Conservation (phyloP, 1,284 basidiomycete species). For the Sporisorium reilianum region DNA sequence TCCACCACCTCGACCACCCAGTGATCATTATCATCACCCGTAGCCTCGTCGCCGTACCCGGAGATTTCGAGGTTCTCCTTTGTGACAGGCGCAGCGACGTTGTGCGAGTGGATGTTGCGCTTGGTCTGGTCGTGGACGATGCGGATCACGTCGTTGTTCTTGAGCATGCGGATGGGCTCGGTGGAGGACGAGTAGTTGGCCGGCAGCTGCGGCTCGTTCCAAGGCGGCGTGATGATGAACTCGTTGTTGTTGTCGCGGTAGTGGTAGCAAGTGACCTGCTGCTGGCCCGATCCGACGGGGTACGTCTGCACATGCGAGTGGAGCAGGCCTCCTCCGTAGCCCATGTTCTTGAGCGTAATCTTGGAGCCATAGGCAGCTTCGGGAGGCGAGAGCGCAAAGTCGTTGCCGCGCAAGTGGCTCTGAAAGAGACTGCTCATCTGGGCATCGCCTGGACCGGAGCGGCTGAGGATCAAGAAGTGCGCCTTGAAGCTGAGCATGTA, state of each 20-base stretch:
- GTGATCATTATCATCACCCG: conserved; percentile 89
- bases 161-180: conserved; percentile 74
- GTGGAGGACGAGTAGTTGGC: conserved; percentile 42
- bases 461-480: conserved; percentile 93
- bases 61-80: conserved; percentile 93
- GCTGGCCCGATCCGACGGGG: conserved; percentile 91
- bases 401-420: conserved; percentile 93
- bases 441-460: conserved; percentile 93
- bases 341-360: conserved; percentile 95
- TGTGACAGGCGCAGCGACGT: conserved; percentile 85
- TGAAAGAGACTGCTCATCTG: conserved; percentile 99
- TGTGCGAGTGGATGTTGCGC: conserved; percentile 93
- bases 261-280: conserved; percentile 99
- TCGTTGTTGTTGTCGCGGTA: conserved; percentile 99
- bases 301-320: conserved; percentile 97
- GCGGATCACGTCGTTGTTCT: conserved; percentile 83
- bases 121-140: conserved; percentile 84
- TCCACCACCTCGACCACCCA: conserved; percentile 96
- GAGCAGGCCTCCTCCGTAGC: conserved; percentile 93
- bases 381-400: conserved; percentile 76
- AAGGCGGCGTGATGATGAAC: conserved; percentile 83
- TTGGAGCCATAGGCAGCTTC: conserved; percentile 92
- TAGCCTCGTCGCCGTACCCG: conserved; percentile 86
- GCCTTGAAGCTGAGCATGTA: conserved; percentile 96
- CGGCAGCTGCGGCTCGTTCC: conserved; percentile 74